phyloP scores from a whole-genome alignment of 2,329 filamentous ascomycete species.

The Nigrospora sphaerica region DNA sequence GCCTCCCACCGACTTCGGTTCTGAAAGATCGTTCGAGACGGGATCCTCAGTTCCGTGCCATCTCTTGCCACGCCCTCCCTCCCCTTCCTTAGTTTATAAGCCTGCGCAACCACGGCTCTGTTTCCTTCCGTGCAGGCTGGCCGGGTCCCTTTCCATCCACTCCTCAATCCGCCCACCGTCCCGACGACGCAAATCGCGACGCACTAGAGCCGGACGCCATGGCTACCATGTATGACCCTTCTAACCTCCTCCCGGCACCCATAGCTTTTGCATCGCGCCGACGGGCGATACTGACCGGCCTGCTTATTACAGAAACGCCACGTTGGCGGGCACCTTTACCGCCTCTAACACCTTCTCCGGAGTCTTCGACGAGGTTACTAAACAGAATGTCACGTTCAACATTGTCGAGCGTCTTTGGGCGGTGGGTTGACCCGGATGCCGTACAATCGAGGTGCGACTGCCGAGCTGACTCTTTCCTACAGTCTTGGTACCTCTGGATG shows the following conservation, averaged over 20 bases:
- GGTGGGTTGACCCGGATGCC: slow-evolving; percentile 35
- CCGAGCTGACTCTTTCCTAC: slow-evolving; percentile 8
- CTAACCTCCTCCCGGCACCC: background rate
- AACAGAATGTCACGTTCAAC: slow-evolving; percentile 80
- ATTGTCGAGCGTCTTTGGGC: slow-evolving; percentile 85
- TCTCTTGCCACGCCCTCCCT: background rate
- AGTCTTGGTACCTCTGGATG: slow-evolving; percentile 95
- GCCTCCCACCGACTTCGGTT: background rate
- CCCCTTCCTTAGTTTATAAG: background rate
- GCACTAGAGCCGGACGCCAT: background rate
- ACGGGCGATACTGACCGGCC: background rate
- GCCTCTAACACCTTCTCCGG: slow-evolving; percentile 44
- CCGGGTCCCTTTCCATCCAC: too few species aligned
- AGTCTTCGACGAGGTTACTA: slow-evolving; percentile 57
- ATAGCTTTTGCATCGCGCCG: background rate
- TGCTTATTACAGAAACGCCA: slow-evolving; percentile 38
- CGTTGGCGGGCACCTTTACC: slow-evolving; percentile 36
- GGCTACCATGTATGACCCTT: slow-evolving; percentile 1
- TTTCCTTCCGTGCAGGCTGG: too few species aligned
- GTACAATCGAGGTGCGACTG: background rate
- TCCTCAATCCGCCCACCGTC: too few species aligned
- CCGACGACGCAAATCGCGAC: too few species aligned
- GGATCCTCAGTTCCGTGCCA: background rate
- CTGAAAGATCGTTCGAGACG: slow-evolving; percentile 1
- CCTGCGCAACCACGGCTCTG: background rate